Evolutionary conservation across 345 rosid genomes (phyloP).

Genomic region (Hirschfeldia incana): DNA sequence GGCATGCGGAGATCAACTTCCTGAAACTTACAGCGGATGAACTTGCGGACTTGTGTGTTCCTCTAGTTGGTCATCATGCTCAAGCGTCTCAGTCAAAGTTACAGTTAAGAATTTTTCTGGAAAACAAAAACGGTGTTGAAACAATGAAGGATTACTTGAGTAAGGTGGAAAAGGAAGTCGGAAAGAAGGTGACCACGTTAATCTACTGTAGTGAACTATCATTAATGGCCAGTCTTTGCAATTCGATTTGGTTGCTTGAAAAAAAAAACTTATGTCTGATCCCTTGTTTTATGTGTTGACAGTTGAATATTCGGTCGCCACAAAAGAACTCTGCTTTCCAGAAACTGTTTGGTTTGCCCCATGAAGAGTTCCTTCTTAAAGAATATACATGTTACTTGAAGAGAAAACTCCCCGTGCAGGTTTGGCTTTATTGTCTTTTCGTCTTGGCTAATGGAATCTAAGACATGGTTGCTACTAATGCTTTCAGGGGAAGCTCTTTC

Average conservation of each 20-base stretch:
- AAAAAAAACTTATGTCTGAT: neutral
- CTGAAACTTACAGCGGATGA: slow-evolving; percentile 72
- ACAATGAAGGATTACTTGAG: slow-evolving; percentile 73
- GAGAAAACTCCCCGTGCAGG: slow-evolving; percentile 92
- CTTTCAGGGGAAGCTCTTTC: slow-evolving; percentile 75
- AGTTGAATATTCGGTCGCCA: slow-evolving; percentile 80
- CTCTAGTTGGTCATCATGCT: slow-evolving; percentile 79
- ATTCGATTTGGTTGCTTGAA: neutral
- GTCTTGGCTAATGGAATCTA: neutral
- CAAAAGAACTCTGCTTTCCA: slow-evolving; percentile 75
- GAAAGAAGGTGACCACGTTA: slow-evolving; percentile 67
- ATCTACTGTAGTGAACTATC: neutral
- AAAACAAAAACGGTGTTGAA: slow-evolving; percentile 76
- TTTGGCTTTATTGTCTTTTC: slow-evolving; percentile 25
- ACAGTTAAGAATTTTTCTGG: slow-evolving; percentile 72
- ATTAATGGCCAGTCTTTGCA: neutral
- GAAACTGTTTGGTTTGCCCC: slow-evolving; percentile 81
- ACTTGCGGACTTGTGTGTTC: slow-evolving; percentile 76
- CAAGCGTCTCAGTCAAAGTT: slow-evolving; percentile 80
- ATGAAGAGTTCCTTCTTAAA: slow-evolving; percentile 81
- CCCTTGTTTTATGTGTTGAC: slow-evolving; percentile 30
- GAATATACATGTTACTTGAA: slow-evolving; percentile 74
- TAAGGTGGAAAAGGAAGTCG: slow-evolving; percentile 91
- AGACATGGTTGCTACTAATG: neutral
- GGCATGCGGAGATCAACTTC: slow-evolving; percentile 84